Conservation (phyloP, 805 yeast species). For the Candida peoriensis region DNA sequence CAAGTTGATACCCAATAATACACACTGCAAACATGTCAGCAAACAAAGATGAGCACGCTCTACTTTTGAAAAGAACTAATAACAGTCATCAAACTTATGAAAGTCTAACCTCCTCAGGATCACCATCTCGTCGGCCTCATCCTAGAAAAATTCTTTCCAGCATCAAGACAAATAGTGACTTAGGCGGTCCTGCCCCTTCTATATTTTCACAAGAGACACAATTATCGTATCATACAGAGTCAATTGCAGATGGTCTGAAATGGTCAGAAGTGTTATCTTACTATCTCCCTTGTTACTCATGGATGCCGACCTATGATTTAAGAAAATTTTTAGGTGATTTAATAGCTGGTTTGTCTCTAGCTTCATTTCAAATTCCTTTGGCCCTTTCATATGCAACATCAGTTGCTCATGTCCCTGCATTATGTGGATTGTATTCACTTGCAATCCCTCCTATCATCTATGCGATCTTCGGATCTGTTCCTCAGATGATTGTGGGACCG, state of each 20-base stretch:
- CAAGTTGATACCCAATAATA: too few species aligned
- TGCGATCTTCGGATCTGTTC: conserved; percentile 77
- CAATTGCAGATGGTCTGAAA: too few species aligned
- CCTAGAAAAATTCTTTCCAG: conserved; percentile 19
- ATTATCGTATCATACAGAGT: too few species aligned
- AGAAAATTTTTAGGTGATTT: conserved; percentile 51
- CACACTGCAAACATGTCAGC: too few species aligned
- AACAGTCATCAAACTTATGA: conserved; percentile 7
- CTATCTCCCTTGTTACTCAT: conserved; percentile 61
- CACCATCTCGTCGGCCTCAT: conserved; percentile 11
- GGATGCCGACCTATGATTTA: conserved; percentile 52
- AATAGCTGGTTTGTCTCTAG: conserved; percentile 80
- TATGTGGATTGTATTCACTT: conserved; percentile 72
- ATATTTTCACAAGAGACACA: conserved; percentile 10
- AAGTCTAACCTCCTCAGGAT: conserved; percentile 9
- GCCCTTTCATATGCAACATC: conserved; percentile 71
- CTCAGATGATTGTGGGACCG: conserved; percentile 87
- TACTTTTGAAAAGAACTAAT: conserved; percentile 9
- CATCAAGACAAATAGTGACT: conserved; percentile 8
- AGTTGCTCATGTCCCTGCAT: conserved; percentile 77
- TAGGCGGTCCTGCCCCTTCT: conserved; percentile 12
- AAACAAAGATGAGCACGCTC: too few species aligned
- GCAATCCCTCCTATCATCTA: conserved; percentile 77
- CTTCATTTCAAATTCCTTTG: conserved; percentile 87
- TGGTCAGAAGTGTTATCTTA: conserved; percentile 41